Conservation (phyloP, 2,329 filamentous ascomycete species). For the Ophiostoma piceae region DNA sequence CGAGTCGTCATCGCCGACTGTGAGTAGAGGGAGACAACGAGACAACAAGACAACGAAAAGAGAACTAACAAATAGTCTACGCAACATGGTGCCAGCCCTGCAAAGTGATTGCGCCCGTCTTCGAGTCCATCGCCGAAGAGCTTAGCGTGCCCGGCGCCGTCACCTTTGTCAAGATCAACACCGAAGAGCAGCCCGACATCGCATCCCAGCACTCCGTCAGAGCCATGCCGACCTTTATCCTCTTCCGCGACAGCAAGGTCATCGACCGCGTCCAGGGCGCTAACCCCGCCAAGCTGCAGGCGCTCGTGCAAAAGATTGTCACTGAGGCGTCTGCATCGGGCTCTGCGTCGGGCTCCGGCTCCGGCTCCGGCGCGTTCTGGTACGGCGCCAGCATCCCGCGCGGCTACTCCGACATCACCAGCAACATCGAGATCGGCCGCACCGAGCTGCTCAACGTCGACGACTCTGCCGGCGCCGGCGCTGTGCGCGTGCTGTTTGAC, state of each 20-base stretch:
- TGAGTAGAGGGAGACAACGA: constrained; percentile 44
- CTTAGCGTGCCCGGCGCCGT: constrained; percentile 68
- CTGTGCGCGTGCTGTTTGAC: constrained; percentile 63
- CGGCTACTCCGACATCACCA: constrained; percentile 77
- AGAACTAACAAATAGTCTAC: constrained; percentile 56
- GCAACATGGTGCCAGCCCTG: constrained; percentile 83
- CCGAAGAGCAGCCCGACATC: constrained; percentile 64
- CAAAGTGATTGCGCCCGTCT: constrained; percentile 76
- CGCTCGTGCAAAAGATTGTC: constrained; percentile 65
- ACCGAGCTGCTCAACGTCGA: constrained; percentile 86
- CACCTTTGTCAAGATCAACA: constrained; percentile 66
- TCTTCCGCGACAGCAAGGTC: constrained; percentile 68
- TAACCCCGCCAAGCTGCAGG: constrained; percentile 63
- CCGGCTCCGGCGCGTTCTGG: constrained; percentile 47
- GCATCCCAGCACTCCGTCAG: constrained; percentile 67
- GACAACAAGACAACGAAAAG: not conserved
- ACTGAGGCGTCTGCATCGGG: constrained; percentile 53
- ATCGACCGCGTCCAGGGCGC: constrained; percentile 68
- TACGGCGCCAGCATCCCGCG: constrained; percentile 67
- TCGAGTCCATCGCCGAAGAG: constrained; percentile 66
- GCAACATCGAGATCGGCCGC: constrained; percentile 70
- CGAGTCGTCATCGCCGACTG: constrained; percentile 83
- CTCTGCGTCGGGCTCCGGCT: constrained; percentile 39
- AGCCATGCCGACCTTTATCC: constrained; percentile 83
- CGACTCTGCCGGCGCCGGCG: constrained; percentile 62